Base-by-base conservation (phyloP, 2,329 filamentous ascomycete species). In the Emergomyces orientalis region DNA sequence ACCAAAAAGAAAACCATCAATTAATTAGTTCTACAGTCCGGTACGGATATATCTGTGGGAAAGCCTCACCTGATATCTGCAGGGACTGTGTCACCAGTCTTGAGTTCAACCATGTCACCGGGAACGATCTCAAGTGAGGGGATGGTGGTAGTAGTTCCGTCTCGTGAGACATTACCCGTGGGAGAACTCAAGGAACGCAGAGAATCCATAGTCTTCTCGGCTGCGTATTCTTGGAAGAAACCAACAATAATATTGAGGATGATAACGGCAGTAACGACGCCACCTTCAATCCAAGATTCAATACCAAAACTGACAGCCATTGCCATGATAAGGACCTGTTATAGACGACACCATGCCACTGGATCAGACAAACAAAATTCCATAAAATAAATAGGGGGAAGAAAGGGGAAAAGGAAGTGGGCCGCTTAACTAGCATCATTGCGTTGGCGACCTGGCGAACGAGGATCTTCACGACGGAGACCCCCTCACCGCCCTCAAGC, bases 381-480 rank as follows among this genome's bases (percentile, higher is more conserved):
- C 47, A 61, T 57, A 39, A 2, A 37, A 61, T 14, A 60, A 54
- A 58, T 30, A 43, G 45, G 57, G 55, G 47, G 49, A n/a, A 47
- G 52, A 63, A 65, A 62, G 59, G 57, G 54, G 32, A 2, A 49
- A 58, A 52, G 39, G 59, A 63, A 67, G 65, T 68, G 66, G 66
- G 65, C 63, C 64, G 63, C 66, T 68, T 72, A 74, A 86, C 86
- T 74, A 88, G 72, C 66, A 83, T 88, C 82, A 88, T 83, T 27
- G 86, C 85, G 71, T 88, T 88, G 66, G 84, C 84, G 47, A 88
- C 77, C 69, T 88, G 86, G 27, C 81, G 79, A 45, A 87, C 74
- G n/a, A 88, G 75, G 65, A 88, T 88, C 69, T 86, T 91, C 72
- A 81, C 85, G 80, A 87, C 85, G 82, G 70, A 82, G 37, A 91